A percentile compares a stretch with the other conserved stretches of the same genome.
Evolutionary conservation across 2,329 filamentous ascomycete species (phyloP).

Genomic region (Talaromyces sp.): DNA sequence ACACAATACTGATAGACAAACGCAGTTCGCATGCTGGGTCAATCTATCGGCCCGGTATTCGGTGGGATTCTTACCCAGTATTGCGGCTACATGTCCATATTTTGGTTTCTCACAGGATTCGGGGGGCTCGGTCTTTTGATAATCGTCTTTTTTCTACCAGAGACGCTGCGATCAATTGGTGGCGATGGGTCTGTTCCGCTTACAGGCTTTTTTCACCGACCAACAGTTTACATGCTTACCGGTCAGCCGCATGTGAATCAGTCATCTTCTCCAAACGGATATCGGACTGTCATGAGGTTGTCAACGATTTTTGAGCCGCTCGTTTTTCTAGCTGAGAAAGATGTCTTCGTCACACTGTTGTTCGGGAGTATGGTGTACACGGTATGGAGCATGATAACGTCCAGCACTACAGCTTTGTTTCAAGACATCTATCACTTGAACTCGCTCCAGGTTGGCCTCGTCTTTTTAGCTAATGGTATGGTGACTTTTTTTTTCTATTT

Average conservation of each 20-base stretch:
- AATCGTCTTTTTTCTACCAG: slow-evolving; percentile 37
- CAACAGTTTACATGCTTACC: slow-evolving; percentile 29
- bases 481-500: background rate
- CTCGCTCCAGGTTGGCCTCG: slow-evolving; percentile 35
- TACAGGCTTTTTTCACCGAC: slow-evolving; percentile 32
- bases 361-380: slow-evolving; percentile 43
- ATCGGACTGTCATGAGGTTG: slow-evolving; percentile 21
- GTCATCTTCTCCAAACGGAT: slow-evolving; percentile 8
- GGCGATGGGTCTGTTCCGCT: slow-evolving; percentile 34
- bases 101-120: slow-evolving; percentile 38
- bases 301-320: slow-evolving; percentile 36
- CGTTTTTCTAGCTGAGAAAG: slow-evolving; percentile 40
- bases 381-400: slow-evolving; percentile 46
- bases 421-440: slow-evolving; percentile 34
- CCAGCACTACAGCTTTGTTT: slow-evolving; percentile 37
- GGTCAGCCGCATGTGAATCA: slow-evolving; percentile 17
- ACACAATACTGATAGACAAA: slow-evolving; percentile 3
- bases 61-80: slow-evolving; percentile 33
- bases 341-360: slow-evolving; percentile 40
- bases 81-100: slow-evolving; percentile 34
- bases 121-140: slow-evolving; percentile 30
- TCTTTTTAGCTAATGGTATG: slow-evolving; percentile 36
- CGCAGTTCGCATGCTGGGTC: slow-evolving; percentile 38
- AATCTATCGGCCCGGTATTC: slow-evolving; percentile 42
- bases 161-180: slow-evolving; percentile 35